These are phyloP conservation scores for Solanum virginianum DNA, from an alignment of 257 asterid genomes.

Conservation along the genomic window DNA sequence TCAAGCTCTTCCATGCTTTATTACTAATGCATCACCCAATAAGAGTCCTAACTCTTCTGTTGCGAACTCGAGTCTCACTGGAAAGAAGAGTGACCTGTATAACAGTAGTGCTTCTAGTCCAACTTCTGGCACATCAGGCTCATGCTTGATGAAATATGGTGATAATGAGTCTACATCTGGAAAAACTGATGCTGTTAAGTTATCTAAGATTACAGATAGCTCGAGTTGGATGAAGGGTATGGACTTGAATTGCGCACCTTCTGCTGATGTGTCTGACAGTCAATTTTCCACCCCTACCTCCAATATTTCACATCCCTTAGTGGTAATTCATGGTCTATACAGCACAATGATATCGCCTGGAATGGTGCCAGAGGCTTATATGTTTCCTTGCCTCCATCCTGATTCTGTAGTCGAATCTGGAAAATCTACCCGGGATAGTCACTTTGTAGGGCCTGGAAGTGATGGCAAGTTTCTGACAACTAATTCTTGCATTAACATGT, in stretches of 20 bases:
- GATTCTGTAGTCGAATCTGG: neutral
- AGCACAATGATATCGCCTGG: slow-evolving; percentile 14
- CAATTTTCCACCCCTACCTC: neutral
- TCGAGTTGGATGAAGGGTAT: slow-evolving; percentile 6
- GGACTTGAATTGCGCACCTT: slow-evolving; percentile 39
- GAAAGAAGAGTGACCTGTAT: neutral
- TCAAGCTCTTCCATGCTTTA: slow-evolving; percentile 27
- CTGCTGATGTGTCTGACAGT: neutral
- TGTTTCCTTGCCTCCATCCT: slow-evolving; percentile 11
- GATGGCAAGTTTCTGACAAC: slow-evolving; percentile 4
- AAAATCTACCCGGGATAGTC: neutral
- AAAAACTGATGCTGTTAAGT: neutral
- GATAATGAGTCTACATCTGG: neutral
- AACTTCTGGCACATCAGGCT: neutral
- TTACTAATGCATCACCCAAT: neutral
- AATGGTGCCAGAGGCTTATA: slow-evolving; percentile 21
- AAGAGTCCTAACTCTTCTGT: slow-evolving; percentile 4
- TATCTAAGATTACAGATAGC: slow-evolving; percentile 8
- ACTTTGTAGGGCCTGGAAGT: neutral
- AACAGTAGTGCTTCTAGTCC: neutral
- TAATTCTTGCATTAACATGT: slow-evolving; percentile 15
- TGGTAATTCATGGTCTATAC: slow-evolving; percentile 29
- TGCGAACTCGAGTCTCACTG: neutral
- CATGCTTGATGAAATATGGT: neutral
- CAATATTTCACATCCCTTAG: neutral